phyloP scores from a whole-genome alignment of 2,329 filamentous ascomycete genomes.

The Exophiala sideris region DNA sequence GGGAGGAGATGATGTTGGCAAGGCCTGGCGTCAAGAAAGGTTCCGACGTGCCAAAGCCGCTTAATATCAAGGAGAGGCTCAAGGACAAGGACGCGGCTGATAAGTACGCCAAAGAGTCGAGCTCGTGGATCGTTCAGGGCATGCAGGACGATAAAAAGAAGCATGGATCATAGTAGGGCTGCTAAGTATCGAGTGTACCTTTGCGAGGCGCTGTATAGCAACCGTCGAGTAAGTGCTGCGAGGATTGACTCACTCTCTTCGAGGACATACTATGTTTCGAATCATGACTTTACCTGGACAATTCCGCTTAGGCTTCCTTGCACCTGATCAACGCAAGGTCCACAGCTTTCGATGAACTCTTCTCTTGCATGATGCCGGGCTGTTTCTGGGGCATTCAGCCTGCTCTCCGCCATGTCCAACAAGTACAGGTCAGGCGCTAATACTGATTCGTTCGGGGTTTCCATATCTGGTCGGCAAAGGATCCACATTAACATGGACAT shows the following conservation, averaged over 20 bases:
- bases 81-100: constrained; percentile 54
- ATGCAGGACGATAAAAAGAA: constrained; percentile 28
- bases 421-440: not conserved
- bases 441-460: too few species aligned
- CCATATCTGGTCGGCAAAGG: too few species aligned
- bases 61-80: constrained; percentile 57
- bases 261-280: too few species aligned
- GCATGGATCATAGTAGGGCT: not conserved
- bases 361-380: constrained; percentile 2
- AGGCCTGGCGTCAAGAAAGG: constrained; percentile 73
- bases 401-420: not conserved
- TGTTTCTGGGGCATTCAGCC: not conserved
- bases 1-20: constrained; percentile 68
- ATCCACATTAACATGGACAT: too few species aligned
- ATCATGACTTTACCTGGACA: too few species aligned
- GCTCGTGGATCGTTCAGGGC: constrained; percentile 24
- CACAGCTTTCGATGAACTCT: constrained; percentile 7
- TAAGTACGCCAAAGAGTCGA: constrained; percentile 34
- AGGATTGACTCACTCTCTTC: too few species aligned
- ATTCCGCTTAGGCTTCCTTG: too few species aligned
- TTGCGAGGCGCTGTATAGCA: not conserved
- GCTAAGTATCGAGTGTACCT: not conserved
- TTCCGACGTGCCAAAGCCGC: constrained; percentile 64
- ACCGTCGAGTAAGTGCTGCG: too few species aligned
- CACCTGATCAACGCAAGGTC: not conserved